Evolutionary conservation across 2,329 filamentous ascomycete species (phyloP), one percentile per base, ranked within the genome.

Genomic region (Beauveria sp.): DNA sequence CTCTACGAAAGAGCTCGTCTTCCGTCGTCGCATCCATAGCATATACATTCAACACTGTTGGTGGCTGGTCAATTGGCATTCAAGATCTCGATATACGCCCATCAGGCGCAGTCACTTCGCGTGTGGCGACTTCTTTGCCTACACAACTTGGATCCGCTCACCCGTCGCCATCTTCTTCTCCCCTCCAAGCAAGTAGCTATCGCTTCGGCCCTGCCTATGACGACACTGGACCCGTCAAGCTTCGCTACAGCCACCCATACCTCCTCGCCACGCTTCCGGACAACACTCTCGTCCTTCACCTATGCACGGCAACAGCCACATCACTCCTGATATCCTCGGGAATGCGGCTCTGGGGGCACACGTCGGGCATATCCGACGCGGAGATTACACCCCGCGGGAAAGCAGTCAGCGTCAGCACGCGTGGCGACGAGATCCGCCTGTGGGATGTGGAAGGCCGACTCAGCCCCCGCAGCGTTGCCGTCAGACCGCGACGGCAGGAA

Each of bases 51-150:
- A 86, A 88, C 18, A 89, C 89, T 2, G 79, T 87, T 3, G 86
- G 86, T 49, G 92, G 92, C 30, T 97, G 93, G 90, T 92, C 89
- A 8, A 83, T 96, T 18, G 93, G 92, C 2, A 84, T 98, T n/a
- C 93, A 98, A 72, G 93, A 97, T 72, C 78, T 97, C 49, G 86
- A 88, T 62, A 81, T 96, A 49, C 74, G 69, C 1, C 68, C 71
- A 5, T 67, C 71, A 28, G 72, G 74, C 20, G 68, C 70, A n/a
- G 64, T 75, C 47, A 70, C 69, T 3, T 76, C 74, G 3, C 70
- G 73, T 47, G 67, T 76, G 9, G 74, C 74, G 9, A 73, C 70
- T 54, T 75, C 74, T 16, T 64, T 73, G 3, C 73, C 75, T 2
- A 71, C 69, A 6, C 62, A 67, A 54, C 69, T 69, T 6, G 66